Evolutionary conservation across 768 basidiomycete genomes (phyloP).

Genomic region (Kwoniella sp.): DNA sequence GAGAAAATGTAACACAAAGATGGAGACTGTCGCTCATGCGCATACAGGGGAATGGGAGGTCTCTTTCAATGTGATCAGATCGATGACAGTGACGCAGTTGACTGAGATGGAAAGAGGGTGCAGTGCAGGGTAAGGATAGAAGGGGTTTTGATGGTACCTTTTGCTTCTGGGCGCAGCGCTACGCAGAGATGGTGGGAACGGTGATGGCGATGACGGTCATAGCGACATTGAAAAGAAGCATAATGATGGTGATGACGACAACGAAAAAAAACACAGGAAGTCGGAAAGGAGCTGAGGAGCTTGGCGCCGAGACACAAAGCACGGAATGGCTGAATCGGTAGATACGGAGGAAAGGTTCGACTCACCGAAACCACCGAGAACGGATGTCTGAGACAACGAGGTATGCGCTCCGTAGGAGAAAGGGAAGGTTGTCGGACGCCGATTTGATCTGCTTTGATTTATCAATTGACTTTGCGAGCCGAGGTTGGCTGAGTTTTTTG

Average conservation of each 20-base stretch:
- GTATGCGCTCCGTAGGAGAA: background rate
- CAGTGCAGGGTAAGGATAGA: too few relatives aligned
- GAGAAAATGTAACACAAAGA: too few relatives aligned
- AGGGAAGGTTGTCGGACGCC: background rate
- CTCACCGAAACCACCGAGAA: background rate
- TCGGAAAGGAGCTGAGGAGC: too few relatives aligned
- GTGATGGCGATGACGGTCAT: background rate
- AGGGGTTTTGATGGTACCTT: background rate
- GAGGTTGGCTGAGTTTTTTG: too few relatives aligned
- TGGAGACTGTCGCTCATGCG: too few relatives aligned
- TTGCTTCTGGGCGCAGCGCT: background rate
- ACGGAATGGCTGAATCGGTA: background rate
- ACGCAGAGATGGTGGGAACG: background rate
- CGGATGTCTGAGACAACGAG: background rate
- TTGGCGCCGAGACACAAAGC: background rate
- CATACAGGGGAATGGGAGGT: background rate
- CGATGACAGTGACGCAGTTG: background rate
- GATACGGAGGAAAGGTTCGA: background rate
- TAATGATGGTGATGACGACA: slow-evolving; percentile 1
- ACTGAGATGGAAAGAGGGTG: background rate
- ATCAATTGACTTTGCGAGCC: too few relatives aligned
- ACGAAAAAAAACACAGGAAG: background rate
- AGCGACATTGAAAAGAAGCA: background rate
- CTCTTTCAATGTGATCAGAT: background rate
- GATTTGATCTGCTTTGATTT: background rate